phyloP scores from a whole-genome alignment of 495 filamentous ascomycete genomes.

The Hypoxylon trugodes region DNA sequence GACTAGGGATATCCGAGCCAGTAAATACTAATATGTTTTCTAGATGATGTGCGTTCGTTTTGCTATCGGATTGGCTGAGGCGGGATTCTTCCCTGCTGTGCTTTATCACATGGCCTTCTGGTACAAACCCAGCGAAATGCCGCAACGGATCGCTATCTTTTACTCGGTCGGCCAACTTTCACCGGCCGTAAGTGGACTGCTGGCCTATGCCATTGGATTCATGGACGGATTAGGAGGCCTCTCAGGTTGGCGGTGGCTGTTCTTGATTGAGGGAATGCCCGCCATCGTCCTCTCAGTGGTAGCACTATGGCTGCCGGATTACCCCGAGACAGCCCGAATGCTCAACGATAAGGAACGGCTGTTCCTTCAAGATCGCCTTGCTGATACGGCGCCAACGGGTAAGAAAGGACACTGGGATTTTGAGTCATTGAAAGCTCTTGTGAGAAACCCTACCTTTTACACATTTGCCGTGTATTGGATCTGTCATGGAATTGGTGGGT shows the following conservation, averaged over 20 bases:
- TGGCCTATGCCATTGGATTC: constrained; percentile 53
- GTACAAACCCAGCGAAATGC: constrained; percentile 52
- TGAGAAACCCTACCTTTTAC: constrained; percentile 48
- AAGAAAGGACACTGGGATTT: constrained; percentile 43
- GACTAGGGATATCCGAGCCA: background rate
- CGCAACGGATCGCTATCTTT: constrained; percentile 48
- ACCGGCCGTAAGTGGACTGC: constrained; percentile 49
- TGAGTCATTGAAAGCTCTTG: constrained; percentile 38
- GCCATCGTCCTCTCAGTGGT: constrained; percentile 49
- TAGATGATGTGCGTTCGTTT: constrained; percentile 54
- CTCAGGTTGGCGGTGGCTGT: constrained; percentile 57
- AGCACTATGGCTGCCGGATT: constrained; percentile 54
- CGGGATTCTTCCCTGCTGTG: constrained; percentile 51
- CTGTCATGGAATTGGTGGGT: constrained; percentile 56
- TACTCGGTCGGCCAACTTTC: constrained; percentile 50
- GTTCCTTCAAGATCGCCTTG: constrained; percentile 39
- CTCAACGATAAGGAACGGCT: constrained; percentile 50
- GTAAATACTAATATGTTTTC: background rate
- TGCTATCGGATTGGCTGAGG: constrained; percentile 52
- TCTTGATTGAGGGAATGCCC: constrained; percentile 56
- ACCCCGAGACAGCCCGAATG: constrained; percentile 51
- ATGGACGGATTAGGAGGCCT: constrained; percentile 49
- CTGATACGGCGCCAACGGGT: constrained; percentile 21
- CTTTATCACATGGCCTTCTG: constrained; percentile 55
- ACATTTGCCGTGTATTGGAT: constrained; percentile 52